Percentiles rank a stretch among this genome's conserved stretches.
Conservation (phyloP, 2,329 filamentous ascomycete genomes). For the Fusarium decemcellulare region DNA sequence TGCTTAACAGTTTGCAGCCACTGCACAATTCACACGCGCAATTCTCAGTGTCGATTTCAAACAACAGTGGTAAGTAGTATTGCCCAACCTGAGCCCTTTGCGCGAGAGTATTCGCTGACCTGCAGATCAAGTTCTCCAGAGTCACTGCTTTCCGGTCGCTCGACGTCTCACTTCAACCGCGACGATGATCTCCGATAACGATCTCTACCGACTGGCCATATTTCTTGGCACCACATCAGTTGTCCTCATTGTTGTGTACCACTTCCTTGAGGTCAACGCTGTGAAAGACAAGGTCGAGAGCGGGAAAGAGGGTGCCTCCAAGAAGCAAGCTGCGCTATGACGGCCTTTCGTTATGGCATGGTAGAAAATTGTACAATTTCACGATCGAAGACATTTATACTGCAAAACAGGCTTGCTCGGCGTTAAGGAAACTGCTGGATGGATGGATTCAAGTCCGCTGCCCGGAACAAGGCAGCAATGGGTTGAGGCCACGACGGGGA, state of each 20-base stretch:
- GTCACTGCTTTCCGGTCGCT: slow-evolving; percentile 10
- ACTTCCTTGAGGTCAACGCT: slow-evolving; percentile 96
- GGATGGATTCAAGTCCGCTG: slow-evolving; percentile 15
- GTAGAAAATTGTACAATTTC: slow-evolving; percentile 30
- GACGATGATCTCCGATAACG: slow-evolving; percentile 94
- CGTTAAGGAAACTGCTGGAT: slow-evolving; percentile 37
- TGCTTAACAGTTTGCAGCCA: neutral
- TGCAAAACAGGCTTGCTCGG: slow-evolving; percentile 32
- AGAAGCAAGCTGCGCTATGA: slow-evolving; percentile 38
- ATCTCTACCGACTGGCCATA: slow-evolving; percentile 92
- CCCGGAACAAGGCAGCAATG: slow-evolving; percentile 10
- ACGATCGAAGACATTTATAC: slow-evolving; percentile 21
- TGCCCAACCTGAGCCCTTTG: neutral
- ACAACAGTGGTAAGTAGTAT: slow-evolving; percentile 12
- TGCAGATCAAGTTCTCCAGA: slow-evolving; percentile 15
- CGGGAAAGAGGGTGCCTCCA: slow-evolving; percentile 25
- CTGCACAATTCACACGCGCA: neutral
- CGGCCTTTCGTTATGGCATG: slow-evolving; percentile 9
- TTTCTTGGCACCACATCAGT: slow-evolving; percentile 92
- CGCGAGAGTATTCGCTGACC: slow-evolving; percentile 27
- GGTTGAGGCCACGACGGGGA: slow-evolving; percentile 16
- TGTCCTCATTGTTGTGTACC: slow-evolving; percentile 94
- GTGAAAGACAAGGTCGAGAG: slow-evolving; percentile 26
- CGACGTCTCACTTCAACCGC: slow-evolving; percentile 26
- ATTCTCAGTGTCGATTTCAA: neutral